These are phyloP conservation scores for Pseudopyricularia javanii DNA, from an alignment of 2,329 filamentous ascomycete genomes.

Conservation along the genomic window DNA sequence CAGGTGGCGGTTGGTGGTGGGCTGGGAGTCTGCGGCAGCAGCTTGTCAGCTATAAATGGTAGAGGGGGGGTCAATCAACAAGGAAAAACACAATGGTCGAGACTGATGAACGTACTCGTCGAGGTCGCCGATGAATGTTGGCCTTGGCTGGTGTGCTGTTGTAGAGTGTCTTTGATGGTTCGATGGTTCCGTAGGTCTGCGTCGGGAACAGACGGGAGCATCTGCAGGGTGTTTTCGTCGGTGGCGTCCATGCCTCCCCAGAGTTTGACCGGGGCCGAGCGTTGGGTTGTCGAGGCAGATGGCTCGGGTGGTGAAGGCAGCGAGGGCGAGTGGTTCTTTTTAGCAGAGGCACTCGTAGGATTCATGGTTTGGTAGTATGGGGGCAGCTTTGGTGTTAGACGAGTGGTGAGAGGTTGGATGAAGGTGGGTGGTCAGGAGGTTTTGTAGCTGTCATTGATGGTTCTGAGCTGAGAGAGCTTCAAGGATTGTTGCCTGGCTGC, in stretches of 20 bases:
- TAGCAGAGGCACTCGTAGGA: too few species aligned
- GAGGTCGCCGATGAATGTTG: background rate
- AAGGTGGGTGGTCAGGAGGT: too few species aligned
- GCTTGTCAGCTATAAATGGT: background rate
- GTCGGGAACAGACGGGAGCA: constrained; percentile 15
- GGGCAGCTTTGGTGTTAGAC: too few species aligned
- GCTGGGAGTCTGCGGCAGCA: background rate
- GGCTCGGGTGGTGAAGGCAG: background rate
- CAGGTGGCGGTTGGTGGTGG: background rate
- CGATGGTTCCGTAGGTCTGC: constrained; percentile 10
- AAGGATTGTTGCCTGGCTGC: too few species aligned
- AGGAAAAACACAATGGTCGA: background rate
- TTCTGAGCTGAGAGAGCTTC: too few species aligned
- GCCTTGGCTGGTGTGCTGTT: constrained; percentile 6
- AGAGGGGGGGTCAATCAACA: background rate
- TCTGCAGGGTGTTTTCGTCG: constrained; percentile 19
- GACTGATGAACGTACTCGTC: background rate
- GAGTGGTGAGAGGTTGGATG: too few species aligned
- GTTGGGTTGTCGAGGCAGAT: background rate
- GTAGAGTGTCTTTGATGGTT: constrained; percentile 6
- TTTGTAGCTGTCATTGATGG: too few species aligned
- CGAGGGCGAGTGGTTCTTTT: background rate
- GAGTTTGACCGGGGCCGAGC: background rate
- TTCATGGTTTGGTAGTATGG: too few species aligned
- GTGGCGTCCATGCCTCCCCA: constrained; percentile 20